phyloP scores from a whole-genome alignment of 345 rosid species.

The Eucalyptus erythrocorys region DNA sequence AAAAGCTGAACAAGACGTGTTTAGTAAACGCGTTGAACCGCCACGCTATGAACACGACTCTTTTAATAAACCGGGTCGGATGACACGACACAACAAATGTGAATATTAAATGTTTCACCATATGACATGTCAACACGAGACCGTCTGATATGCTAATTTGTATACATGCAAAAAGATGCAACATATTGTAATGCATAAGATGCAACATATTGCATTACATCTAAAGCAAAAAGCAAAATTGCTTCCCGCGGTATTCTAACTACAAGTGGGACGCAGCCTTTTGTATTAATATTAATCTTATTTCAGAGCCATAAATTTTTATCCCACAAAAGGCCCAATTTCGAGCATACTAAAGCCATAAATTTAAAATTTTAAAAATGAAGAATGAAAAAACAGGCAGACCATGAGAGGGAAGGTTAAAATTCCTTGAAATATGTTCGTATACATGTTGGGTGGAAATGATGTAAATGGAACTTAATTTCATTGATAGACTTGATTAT shows the following conservation, averaged over 20 bases:
- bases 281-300: background rate
- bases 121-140: too few relatives aligned
- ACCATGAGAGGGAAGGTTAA: background rate
- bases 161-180: too few relatives aligned
- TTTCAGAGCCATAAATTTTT: background rate
- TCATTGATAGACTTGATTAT: too few relatives aligned
- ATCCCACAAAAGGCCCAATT: background rate
- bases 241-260: fast-evolving
- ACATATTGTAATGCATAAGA: fast-evolving
- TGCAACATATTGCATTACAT: background rate
- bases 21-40: too few relatives aligned
- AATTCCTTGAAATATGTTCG: too few relatives aligned
- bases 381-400: too few relatives aligned
- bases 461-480: background rate
- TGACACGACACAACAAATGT: too few relatives aligned
- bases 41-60: background rate
- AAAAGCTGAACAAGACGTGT: background rate
- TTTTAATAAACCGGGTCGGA: too few relatives aligned
- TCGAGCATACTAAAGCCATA: too few relatives aligned
- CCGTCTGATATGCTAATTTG: fast-evolving
- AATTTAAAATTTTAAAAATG: fast-evolving
- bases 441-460: background rate
- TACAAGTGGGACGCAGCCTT: background rate
- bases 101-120: too few relatives aligned
- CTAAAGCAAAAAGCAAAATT: background rate